A percentile compares a stretch with the other conserved stretches of the same genome.
phyloP scores from a whole-genome alignment of 805 yeast genomes.

The Wickerhamiella spandovensis region DNA sequence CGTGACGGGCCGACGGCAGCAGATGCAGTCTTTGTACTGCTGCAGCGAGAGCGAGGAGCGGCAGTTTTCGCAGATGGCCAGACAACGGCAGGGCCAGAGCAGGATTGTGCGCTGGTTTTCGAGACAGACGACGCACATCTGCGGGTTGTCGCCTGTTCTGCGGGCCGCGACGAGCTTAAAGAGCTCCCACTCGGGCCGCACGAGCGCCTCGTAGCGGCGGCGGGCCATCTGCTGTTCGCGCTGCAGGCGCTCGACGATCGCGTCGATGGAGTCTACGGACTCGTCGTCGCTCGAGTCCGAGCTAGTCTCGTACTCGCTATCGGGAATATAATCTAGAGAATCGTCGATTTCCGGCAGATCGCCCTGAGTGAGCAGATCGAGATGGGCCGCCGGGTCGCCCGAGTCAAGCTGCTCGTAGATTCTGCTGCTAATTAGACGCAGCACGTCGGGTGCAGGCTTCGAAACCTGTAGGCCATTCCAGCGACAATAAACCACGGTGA shows the following conservation, averaged over 20 bases:
- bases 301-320: not conserved
- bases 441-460: not conserved
- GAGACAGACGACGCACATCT: constrained; percentile 68
- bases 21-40: constrained; percentile 67
- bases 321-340: constrained; percentile 1
- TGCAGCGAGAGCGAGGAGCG: constrained; percentile 58
- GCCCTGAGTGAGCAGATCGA: not conserved
- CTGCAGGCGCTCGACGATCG: not conserved
- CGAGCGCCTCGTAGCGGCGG: not conserved
- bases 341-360: constrained; percentile 1
- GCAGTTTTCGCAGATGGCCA: constrained; percentile 78
- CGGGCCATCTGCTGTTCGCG: not conserved
- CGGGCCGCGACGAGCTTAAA: not conserved
- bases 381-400: constrained; percentile 1
- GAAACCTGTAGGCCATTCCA: not conserved
- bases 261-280: not conserved
- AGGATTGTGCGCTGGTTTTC: constrained; percentile 59
- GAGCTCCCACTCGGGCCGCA: not conserved
- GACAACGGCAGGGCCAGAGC: constrained; percentile 87
- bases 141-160: not conserved
- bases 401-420: not conserved
- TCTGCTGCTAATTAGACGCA: not conserved
- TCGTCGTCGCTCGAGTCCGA: not conserved
- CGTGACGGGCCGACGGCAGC: constrained; percentile 65
- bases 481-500: not conserved